A percentile compares a stretch with the other conserved stretches of the same genome.
Evolutionary conservation across 2,329 filamentous ascomycete genomes (phyloP).

Genomic region (Bipolaris cookei): DNA sequence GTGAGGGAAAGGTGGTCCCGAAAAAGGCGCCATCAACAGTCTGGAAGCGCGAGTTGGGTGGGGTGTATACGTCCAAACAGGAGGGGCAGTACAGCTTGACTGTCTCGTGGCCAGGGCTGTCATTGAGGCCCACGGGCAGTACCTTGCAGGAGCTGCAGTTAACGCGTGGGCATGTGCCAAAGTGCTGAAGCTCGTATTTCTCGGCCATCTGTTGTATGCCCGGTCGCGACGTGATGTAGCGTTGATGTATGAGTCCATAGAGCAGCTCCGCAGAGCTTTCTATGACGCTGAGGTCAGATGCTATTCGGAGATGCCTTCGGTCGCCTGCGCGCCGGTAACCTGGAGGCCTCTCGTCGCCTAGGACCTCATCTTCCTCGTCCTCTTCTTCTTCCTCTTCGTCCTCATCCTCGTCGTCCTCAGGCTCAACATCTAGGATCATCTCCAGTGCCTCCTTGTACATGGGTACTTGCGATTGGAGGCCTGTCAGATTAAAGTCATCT

Average conservation of each 20-base stretch:
- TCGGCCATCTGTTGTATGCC: slow-evolving; percentile 99
- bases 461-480: slow-evolving; percentile 89
- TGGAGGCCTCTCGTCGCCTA: slow-evolving; percentile 63
- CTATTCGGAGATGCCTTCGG: slow-evolving; percentile 82
- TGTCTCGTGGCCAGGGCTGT: slow-evolving; percentile 94
- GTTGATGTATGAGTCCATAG: slow-evolving; percentile 97
- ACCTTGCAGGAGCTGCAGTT: slow-evolving; percentile 90
- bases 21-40: slow-evolving; percentile 98
- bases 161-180: slow-evolving; percentile 92
- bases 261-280: slow-evolving; percentile 98
- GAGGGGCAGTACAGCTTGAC: slow-evolving; percentile 98
- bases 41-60: slow-evolving; percentile 95
- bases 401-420: slow-evolving; percentile 87
- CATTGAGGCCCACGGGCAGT: slow-evolving; percentile 89
- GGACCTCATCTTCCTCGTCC: slow-evolving; percentile 56
- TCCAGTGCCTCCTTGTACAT: slow-evolving; percentile 99
- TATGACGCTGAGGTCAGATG: slow-evolving; percentile 91
- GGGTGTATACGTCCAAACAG: slow-evolving; percentile 95
- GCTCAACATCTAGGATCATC: slow-evolving; percentile 99
- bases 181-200: slow-evolving; percentile 97
- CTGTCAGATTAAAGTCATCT: slow-evolving; percentile 98
- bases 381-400: slow-evolving; percentile 73
- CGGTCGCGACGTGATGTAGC: slow-evolving; percentile 94
- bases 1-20: slow-evolving; percentile 92
- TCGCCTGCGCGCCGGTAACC: slow-evolving; percentile 53